Evolutionary conservation across 495 filamentous ascomycete genomes (phyloP), one percentile per base, ranked within the genome.

Genomic region (Bombardia bombarda): DNA sequence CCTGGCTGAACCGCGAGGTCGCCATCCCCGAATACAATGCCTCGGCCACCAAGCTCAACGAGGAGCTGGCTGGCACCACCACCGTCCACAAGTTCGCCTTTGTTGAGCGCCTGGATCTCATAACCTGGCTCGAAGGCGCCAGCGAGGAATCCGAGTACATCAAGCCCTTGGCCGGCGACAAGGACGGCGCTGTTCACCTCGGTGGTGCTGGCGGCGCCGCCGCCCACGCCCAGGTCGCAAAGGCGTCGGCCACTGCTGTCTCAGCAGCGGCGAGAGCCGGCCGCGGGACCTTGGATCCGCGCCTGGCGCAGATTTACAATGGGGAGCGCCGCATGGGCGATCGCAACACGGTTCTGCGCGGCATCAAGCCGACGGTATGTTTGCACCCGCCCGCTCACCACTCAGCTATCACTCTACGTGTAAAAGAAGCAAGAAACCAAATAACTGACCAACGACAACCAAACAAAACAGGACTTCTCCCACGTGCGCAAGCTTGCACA

Each of bases 141-240:
- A 82, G 82, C 25, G 87, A 95, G 53, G 87, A 90, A 35, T 85
- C 79, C 57, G 93, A 96, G 58, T 87, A 86, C 57, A 96, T 99
- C 67, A 88, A 84, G 59, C 81, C 85, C 14, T 65, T 95, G 38
- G 81, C 82, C 25, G 77, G 77, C 16, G 80, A 75, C 16, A 65
- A 65, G 40, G 76, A 74, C 23, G 72, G 69, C 2, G 63, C 69
- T 5, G 66, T 68, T 7, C 63, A 61, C 7, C 65, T 60, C 10
- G 61, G 63, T 36, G 67, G 53, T 50, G 69, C 54, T 13, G 10
- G 10, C 4, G 66, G 63, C n/a, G 56, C 64, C 28, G 64, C 53
- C 49, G 68, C 55, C 50, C 67, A 98, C 43, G 73, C 70, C 7
- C 69, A 75, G 52, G 65, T 71, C 4, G 61, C 73, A 30, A n/a